A percentile compares a stretch with the other conserved stretches of the same genome.
These are phyloP conservation scores for Pelargonium australe DNA, from an alignment of 441 rosid genomes.

Conservation along the genomic window DNA sequence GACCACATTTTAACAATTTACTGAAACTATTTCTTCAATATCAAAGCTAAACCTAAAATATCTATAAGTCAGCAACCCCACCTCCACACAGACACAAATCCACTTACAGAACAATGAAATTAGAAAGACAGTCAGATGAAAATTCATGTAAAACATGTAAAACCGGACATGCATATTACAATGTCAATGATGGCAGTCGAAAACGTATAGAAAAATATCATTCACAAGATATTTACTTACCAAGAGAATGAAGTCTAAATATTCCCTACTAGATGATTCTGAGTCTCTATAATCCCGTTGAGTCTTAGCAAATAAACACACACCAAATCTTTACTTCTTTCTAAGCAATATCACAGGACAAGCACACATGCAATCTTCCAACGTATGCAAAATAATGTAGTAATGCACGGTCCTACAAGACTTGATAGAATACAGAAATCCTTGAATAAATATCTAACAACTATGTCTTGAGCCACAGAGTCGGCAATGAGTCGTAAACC, in stretches of 20 bases:
- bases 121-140: too few relatives aligned
- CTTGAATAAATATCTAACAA: conserved; percentile 25
- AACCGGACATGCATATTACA: background rate
- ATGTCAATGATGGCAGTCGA: background rate
- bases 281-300: conserved; percentile 28
- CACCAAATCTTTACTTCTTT: conserved; percentile 31
- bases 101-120: too few relatives aligned
- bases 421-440: conserved; percentile 27
- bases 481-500: conserved; percentile 36
- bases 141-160: too few relatives aligned
- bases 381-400: conserved; percentile 22
- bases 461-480: conserved; percentile 27
- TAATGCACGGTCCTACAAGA: conserved; percentile 26
- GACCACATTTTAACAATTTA: too few relatives aligned
- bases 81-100: too few relatives aligned
- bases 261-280: conserved; percentile 46
- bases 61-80: too few relatives aligned
- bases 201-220: conserved; percentile 8
- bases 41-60: background rate
- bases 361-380: conserved; percentile 24
- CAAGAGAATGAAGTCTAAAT: conserved; percentile 35
- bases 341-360: background rate
- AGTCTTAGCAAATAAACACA: conserved; percentile 40
- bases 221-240: conserved; percentile 46
- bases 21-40: too few relatives aligned